phyloP scores from a whole-genome alignment of 2,329 filamentous ascomycete species.

The Aspergillus persii region DNA sequence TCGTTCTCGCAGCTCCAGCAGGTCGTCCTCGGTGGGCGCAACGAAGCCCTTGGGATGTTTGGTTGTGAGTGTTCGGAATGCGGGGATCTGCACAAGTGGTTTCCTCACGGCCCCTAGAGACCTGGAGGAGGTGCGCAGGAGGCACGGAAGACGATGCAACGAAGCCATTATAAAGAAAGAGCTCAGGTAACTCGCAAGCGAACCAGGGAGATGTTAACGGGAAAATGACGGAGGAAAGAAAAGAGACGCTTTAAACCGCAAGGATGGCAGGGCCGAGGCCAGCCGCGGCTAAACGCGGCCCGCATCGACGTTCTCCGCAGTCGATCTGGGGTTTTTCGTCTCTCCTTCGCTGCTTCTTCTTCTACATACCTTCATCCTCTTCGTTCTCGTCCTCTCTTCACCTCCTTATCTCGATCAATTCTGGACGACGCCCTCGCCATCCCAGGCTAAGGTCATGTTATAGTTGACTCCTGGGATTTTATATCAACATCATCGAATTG shows the following conservation, averaged over 20 bases:
- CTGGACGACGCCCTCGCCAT: neutral
- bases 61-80: constrained; percentile 55
- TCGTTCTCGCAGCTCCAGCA: constrained; percentile 75
- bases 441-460: neutral
- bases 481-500: neutral
- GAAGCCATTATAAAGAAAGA: constrained; percentile 30
- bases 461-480: neutral
- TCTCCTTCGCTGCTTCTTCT: neutral
- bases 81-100: constrained; percentile 31
- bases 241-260: neutral
- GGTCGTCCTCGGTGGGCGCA: constrained; percentile 67
- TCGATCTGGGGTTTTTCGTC: constrained; percentile 1
- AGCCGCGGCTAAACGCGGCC: constrained; percentile 46
- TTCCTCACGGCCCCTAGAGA: constrained; percentile 24
- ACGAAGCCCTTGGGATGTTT: constrained; percentile 66
- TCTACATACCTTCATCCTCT: constrained; percentile 9
- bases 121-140: constrained; percentile 34
- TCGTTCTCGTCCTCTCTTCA: neutral
- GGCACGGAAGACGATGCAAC: constrained; percentile 27
- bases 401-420: neutral
- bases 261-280: constrained; percentile 14
- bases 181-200: neutral
- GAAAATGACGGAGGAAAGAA: constrained; percentile 4
- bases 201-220: neutral
- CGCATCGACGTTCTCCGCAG: constrained; percentile 35